A percentile compares a stretch with the other conserved stretches of the same genome.
Conservation (phyloP, 495 filamentous ascomycete species). For the Neurospora sp. region DNA sequence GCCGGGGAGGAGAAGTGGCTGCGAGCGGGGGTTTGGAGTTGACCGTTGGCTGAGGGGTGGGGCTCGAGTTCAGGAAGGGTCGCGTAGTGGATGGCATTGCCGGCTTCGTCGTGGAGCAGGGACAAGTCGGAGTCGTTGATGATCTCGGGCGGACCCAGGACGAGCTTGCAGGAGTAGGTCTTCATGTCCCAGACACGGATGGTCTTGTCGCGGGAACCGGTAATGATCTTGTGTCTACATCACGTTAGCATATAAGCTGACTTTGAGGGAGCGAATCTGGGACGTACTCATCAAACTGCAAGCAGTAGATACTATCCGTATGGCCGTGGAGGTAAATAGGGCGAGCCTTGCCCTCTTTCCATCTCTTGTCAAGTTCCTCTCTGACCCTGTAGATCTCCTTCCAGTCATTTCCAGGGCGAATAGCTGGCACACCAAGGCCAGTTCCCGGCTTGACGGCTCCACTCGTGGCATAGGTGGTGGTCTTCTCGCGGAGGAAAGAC, state of each 20-base stretch:
- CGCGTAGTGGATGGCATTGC: conserved; percentile 37
- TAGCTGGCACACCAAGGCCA: conserved; percentile 37
- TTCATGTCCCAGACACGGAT: conserved; percentile 93
- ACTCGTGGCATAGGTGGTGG: conserved; percentile 42
- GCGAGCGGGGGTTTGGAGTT: conserved; percentile 10
- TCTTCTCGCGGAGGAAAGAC: conserved; percentile 62
- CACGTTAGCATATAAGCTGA: conserved; percentile 13
- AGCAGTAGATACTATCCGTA: conserved; percentile 89
- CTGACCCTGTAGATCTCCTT: conserved; percentile 73
- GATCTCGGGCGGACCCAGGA: conserved; percentile 56
- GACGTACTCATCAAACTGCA: conserved; percentile 90
- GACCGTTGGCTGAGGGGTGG: conserved; percentile 3
- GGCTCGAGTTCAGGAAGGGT: conserved; percentile 29
- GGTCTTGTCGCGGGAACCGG: conserved; percentile 88
- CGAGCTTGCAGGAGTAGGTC: conserved; percentile 67
- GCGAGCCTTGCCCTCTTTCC: conserved; percentile 65
- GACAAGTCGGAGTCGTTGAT: conserved; percentile 34
- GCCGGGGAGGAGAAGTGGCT: conserved; percentile 34
- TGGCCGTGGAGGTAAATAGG: conserved; percentile 88
- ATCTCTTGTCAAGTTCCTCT: conserved; percentile 62
- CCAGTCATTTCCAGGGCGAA: conserved; percentile 58
- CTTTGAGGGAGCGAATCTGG: background rate
- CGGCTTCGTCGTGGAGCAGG: conserved; percentile 33
- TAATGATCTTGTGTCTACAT: conserved; percentile 70
- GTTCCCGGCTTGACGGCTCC: conserved; percentile 31